phyloP scores from a whole-genome alignment of 169 alveolate species.

The Perkinsus chesapeaki region DNA sequence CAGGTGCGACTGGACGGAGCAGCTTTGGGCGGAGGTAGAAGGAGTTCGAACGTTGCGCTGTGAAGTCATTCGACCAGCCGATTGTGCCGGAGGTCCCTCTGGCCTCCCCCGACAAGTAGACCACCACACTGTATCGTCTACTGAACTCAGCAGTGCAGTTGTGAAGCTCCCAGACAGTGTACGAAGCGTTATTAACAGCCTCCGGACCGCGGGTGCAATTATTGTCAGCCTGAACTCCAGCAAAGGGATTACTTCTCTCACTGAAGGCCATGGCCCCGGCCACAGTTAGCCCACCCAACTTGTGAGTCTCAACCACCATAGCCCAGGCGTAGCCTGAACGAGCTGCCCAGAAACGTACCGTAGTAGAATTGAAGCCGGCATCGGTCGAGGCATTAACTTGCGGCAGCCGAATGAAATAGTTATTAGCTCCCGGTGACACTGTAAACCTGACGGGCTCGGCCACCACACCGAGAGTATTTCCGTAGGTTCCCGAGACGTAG shows the following conservation, averaged over 20 bases:
- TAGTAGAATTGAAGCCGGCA: background rate
- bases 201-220: background rate
- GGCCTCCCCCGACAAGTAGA: constrained; percentile 1
- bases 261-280: background rate
- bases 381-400: background rate
- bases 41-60: background rate
- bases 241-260: background rate
- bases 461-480: background rate
- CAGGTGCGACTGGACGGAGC: background rate
- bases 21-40: background rate
- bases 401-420: background rate
- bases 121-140: background rate
- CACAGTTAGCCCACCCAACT: background rate
- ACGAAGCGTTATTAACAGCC: background rate
- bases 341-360: background rate
- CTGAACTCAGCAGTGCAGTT: background rate
- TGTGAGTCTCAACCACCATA: background rate
- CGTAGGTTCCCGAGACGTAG: background rate
- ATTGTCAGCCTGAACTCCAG: background rate
- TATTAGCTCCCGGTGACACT: background rate
- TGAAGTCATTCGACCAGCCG: background rate
- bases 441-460: background rate
- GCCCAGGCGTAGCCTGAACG: background rate
- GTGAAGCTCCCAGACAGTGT: background rate
- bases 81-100: background rate